phyloP scores from a whole-genome alignment of 129 eudicot species.

The Escallonia rubra region DNA sequence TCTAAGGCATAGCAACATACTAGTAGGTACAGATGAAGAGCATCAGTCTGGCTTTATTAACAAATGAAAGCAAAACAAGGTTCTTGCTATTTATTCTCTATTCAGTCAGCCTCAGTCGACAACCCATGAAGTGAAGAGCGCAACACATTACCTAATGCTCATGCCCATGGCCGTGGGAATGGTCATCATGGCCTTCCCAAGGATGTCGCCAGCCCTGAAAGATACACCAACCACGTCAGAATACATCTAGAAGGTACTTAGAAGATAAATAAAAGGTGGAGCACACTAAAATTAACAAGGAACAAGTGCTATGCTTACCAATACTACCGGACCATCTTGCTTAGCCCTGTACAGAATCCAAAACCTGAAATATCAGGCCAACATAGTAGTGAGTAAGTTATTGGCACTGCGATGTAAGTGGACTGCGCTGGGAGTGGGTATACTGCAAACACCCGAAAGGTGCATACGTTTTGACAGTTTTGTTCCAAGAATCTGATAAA shows the following conservation, averaged over 20 bases:
- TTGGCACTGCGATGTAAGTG: too few relatives aligned
- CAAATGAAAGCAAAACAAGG: too few relatives aligned
- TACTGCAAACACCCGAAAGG: too few relatives aligned
- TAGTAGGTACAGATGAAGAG: too few relatives aligned
- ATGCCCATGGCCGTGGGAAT: conserved; percentile 30
- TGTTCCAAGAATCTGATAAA: too few relatives aligned
- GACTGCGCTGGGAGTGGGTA: too few relatives aligned
- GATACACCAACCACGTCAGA: neutral
- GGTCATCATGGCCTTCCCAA: conserved; percentile 42
- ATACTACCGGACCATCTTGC: conserved; percentile 43
- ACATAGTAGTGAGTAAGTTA: neutral
- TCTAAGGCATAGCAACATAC: too few relatives aligned
- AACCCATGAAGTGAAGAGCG: too few relatives aligned
- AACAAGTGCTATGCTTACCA: conserved; percentile 19
- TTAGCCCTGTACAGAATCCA: conserved; percentile 41
- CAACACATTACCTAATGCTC: conserved; percentile 11
- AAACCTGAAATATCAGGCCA: conserved; percentile 27
- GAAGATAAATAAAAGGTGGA: neutral
- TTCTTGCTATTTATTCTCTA: too few relatives aligned
- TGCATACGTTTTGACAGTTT: too few relatives aligned
- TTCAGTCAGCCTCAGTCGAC: too few relatives aligned
- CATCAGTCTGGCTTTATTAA: too few relatives aligned
- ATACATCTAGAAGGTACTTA: neutral
- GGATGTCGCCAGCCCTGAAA: conserved; percentile 45
- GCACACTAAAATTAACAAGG: neutral